Percentiles rank a stretch among this genome's conserved stretches.
Conservation (phyloP, 768 basidiomycete genomes). For the Tremella fuciformis region DNA sequence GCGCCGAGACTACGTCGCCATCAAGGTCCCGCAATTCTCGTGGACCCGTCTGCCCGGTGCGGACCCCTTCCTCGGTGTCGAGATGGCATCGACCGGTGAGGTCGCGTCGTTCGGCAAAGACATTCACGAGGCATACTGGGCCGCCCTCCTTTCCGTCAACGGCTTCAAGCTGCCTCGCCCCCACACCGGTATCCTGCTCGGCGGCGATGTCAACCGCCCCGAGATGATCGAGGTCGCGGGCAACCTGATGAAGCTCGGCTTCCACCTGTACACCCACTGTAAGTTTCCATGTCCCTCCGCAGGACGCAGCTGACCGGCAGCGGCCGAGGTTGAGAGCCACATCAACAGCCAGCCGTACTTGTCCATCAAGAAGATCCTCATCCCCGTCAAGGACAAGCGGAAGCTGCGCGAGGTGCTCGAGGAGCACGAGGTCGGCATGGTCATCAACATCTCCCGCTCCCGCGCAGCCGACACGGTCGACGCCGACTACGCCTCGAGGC, state of each 20-base stretch:
- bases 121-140: conserved; percentile 74
- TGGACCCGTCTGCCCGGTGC: conserved; percentile 96
- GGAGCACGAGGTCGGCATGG: conserved; percentile 88
- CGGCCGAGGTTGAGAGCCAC: conserved; percentile 67
- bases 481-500: conserved; percentile 93
- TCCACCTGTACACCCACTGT: conserved; percentile 70
- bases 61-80: conserved; percentile 81
- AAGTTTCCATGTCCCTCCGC: conserved; percentile 61
- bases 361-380: conserved; percentile 76
- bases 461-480: conserved; percentile 74
- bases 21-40: conserved; percentile 97
- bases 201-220: conserved; percentile 81
- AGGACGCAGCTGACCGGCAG: conserved; percentile 11
- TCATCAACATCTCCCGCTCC: conserved; percentile 83
- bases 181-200: conserved; percentile 83
- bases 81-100: conserved; percentile 98
- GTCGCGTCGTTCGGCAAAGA: conserved; percentile 93
- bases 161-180: conserved; percentile 87
- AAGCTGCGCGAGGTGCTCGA: conserved; percentile 80
- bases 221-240: conserved; percentile 83
- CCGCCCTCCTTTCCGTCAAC: conserved; percentile 83
- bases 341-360: conserved; percentile 76
- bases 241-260: conserved; percentile 76
- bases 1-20: conserved; percentile 82
- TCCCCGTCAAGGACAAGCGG: conserved; percentile 95